Percentiles rank a stretch among this genome's conserved stretches.
phyloP scores from a whole-genome alignment of 139 green algal species.

The Volvox reticuliferus region DNA sequence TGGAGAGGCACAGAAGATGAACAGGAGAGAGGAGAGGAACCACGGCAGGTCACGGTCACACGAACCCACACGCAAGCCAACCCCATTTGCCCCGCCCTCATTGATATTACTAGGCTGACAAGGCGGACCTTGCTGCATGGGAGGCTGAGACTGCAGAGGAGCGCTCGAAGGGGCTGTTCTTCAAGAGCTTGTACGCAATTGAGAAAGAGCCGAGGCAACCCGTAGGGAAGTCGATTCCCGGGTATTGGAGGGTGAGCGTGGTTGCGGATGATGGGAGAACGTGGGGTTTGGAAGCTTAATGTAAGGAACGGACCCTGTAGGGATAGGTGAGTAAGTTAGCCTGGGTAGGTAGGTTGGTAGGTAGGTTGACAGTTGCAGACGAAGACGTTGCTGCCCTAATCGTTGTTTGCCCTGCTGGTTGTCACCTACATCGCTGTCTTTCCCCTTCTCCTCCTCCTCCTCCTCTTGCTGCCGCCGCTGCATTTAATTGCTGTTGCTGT shows the following conservation, averaged over 20 bases:
- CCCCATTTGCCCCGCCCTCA: background rate
- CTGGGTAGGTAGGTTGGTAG: too few species aligned
- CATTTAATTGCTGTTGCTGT: background rate
- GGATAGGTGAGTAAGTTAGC: too few species aligned
- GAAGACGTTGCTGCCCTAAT: background rate
- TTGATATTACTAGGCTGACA: slow-evolving; percentile 43
- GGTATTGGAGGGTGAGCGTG: background rate
- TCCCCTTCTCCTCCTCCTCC: background rate
- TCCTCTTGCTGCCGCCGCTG: too few species aligned
- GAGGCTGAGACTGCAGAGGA: slow-evolving; percentile 34
- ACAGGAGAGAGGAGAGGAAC: background rate
- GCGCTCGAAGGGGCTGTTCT: slow-evolving; percentile 58
- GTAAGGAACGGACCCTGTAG: too few species aligned
- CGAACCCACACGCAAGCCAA: background rate
- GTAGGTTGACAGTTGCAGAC: too few species aligned
- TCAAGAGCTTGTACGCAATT: slow-evolving; percentile 50
- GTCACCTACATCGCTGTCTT: background rate
- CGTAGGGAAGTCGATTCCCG: slow-evolving; percentile 1
- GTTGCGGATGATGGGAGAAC: too few species aligned
- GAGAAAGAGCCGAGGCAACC: slow-evolving; percentile 26
- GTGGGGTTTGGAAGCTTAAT: too few species aligned
- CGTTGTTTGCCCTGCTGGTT: background rate
- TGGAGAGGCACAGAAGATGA: background rate
- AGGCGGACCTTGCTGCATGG: slow-evolving; percentile 47
- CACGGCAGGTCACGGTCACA: background rate